These are phyloP conservation scores for Aureobasidium namibiae DNA, from an alignment of 2,329 filamentous ascomycete species.

Conservation along the genomic window DNA sequence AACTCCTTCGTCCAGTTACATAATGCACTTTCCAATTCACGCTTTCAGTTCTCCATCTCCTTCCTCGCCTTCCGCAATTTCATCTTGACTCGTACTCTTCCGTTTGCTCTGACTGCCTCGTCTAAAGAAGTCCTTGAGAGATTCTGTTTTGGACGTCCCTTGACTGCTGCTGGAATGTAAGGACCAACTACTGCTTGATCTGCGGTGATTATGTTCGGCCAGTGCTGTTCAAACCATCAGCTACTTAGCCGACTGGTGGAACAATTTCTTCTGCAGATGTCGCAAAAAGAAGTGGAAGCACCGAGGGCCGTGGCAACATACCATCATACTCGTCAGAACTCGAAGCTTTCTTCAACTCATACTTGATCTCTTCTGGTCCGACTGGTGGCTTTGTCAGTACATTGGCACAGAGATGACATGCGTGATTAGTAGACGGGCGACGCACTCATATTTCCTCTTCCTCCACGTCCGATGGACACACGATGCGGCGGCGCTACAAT, in stretches of 20 bases:
- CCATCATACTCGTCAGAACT: not conserved
- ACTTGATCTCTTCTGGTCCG: slow-evolving; percentile 1
- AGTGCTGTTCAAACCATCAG: not conserved
- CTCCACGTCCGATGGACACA: not conserved
- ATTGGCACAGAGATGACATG: not conserved
- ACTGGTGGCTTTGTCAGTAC: not conserved
- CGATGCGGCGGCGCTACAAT: not conserved
- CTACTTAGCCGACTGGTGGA: too few species aligned
- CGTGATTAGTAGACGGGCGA: not conserved
- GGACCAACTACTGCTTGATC: not conserved
- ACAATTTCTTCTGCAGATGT: not conserved
- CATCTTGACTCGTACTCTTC: not conserved
- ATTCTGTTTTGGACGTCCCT: not conserved
- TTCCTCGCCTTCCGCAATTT: not conserved
- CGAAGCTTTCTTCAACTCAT: not conserved
- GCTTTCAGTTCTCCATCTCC: not conserved
- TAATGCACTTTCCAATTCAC: too few species aligned
- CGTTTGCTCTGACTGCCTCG: not conserved
- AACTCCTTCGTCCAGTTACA: too few species aligned
- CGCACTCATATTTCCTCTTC: slow-evolving; percentile 1
- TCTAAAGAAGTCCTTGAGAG: not conserved
- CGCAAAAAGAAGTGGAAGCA: not conserved
- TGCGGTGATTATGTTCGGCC: not conserved
- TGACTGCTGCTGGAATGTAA: not conserved
- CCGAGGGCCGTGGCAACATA: not conserved